Conservation (phyloP, 164 flowering plant genomes). For the Macadamia integrifolia region DNA sequence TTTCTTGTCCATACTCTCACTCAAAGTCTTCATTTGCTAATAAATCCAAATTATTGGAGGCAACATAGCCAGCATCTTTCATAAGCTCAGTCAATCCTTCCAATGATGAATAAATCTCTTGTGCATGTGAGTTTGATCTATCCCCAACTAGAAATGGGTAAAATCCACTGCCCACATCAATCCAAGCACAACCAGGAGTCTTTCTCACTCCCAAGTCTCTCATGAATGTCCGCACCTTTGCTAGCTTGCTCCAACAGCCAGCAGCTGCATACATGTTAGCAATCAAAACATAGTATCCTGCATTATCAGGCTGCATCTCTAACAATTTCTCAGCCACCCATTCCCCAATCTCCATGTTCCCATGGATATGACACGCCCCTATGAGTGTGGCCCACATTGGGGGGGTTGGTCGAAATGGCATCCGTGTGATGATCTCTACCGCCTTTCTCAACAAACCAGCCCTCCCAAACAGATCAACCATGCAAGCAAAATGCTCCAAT, state of each 20-base stretch:
- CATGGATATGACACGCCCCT: slow-evolving; percentile 46
- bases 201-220: slow-evolving; percentile 46
- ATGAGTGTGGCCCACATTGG: slow-evolving; percentile 60
- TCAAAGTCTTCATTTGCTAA: slow-evolving; percentile 20
- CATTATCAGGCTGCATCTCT: slow-evolving; percentile 39
- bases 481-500: slow-evolving; percentile 40
- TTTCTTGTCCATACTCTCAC: background rate
- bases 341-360: slow-evolving; percentile 45
- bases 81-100: slow-evolving; percentile 36
- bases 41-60: slow-evolving; percentile 15
- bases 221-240: slow-evolving; percentile 46
- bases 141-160: slow-evolving; percentile 45
- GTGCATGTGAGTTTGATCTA: slow-evolving; percentile 25
- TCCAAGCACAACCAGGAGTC: slow-evolving; percentile 53
- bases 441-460: slow-evolving; percentile 49
- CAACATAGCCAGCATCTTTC: slow-evolving; percentile 34
- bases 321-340: slow-evolving; percentile 54
- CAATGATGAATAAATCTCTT: slow-evolving; percentile 31
- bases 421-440: slow-evolving; percentile 29
- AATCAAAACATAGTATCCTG: slow-evolving; percentile 55
- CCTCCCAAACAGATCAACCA: slow-evolving; percentile 44
- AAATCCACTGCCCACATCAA: slow-evolving; percentile 38
- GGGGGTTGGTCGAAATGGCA: slow-evolving; percentile 46
- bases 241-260: slow-evolving; percentile 43
- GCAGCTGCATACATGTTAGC: slow-evolving; percentile 61